phyloP scores from a whole-genome alignment of 257 asterid species.

The Verbena officinalis region DNA sequence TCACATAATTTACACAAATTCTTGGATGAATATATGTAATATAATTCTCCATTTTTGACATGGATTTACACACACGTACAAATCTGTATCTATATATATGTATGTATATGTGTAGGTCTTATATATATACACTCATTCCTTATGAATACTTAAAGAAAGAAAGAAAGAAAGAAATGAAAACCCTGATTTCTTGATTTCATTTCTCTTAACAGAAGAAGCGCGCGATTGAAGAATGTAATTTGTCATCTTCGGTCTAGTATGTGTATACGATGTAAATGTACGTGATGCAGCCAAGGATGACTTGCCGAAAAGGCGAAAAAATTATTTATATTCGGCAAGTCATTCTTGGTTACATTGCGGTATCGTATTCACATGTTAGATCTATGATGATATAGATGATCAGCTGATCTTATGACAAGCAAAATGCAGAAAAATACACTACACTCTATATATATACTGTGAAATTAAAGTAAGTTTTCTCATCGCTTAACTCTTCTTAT shows the following conservation, averaged over 20 bases:
- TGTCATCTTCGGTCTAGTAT: conserved; percentile 44
- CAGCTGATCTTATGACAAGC: too few species aligned
- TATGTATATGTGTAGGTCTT: not conserved
- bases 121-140: not conserved
- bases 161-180: not conserved
- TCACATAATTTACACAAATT: not conserved
- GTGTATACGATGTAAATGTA: conserved; percentile 41
- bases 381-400: conserved; percentile 24
- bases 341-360: conserved; percentile 45
- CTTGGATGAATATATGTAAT: too few species aligned
- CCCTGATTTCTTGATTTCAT: not conserved
- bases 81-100: not conserved
- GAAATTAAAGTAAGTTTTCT: too few species aligned
- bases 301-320: conserved; percentile 42
- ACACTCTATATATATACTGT: too few species aligned
- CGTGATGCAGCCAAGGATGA: conserved; percentile 64
- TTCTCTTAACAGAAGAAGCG: too few species aligned
- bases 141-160: not conserved
- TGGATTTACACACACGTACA: not conserved
- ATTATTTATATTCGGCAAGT: too few species aligned
- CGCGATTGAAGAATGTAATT: not conserved
- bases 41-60: not conserved
- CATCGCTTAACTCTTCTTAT: too few species aligned
- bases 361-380: conserved; percentile 46
- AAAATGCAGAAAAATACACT: too few species aligned